Evolutionary conservation across 257 asterid species (phyloP).

Genomic region (Solanum etuberosum): DNA sequence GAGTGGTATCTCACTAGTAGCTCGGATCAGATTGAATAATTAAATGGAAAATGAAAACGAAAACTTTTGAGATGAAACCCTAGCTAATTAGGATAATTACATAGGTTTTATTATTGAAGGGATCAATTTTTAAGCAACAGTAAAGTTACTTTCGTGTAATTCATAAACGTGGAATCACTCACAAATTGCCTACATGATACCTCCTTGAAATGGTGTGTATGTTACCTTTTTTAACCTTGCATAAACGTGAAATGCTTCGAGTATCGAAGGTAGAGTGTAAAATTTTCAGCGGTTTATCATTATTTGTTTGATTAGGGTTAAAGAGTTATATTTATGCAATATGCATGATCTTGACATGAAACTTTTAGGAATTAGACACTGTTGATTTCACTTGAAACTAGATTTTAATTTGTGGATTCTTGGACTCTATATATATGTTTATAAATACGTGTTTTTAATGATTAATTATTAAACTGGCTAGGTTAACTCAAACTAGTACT

Average conservation of each 20-base stretch:
- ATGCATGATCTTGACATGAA: neutral
- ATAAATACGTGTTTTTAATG: neutral
- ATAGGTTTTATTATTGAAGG: neutral
- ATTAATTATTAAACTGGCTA: neutral
- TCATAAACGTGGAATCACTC: neutral
- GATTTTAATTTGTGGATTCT: neutral
- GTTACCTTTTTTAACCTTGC: neutral
- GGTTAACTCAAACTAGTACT: neutral
- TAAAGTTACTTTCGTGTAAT: neutral
- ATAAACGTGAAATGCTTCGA: neutral
- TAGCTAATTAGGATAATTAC: neutral
- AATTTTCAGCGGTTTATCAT: neutral
- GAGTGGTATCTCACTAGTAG: neutral
- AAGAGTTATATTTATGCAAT: too few relatives aligned
- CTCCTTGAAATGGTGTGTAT: too few relatives aligned
- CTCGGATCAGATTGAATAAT: neutral
- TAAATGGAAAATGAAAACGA: neutral
- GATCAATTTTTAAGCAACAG: accelerated
- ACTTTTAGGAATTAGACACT: neutral
- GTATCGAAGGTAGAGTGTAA: neutral
- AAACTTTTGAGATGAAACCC: neutral
- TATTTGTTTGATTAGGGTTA: neutral
- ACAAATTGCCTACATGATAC: neutral
- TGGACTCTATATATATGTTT: neutral
- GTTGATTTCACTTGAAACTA: too few relatives aligned